phyloP scores from a whole-genome alignment of 2,329 filamentous ascomycete genomes.

The Sordariomycetes sp. region DNA sequence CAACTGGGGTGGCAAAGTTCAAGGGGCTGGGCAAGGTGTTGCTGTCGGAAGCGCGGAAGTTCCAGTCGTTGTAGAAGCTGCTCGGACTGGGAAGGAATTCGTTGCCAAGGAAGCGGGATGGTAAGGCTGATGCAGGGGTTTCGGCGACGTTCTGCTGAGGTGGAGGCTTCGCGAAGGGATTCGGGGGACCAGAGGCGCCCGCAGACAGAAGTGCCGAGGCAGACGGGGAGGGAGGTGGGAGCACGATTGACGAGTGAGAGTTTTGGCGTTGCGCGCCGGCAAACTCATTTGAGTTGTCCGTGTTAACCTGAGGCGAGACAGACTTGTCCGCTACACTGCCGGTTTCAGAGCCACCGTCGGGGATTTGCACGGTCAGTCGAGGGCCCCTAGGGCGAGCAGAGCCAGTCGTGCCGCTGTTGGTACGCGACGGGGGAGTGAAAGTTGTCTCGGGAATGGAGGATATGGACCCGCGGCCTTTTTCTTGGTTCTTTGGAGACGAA shows the following conservation, averaged over 20 bases:
- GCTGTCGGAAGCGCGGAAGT: slow-evolving; percentile 60
- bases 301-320: slow-evolving; percentile 49
- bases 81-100: slow-evolving; percentile 85
- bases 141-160: slow-evolving; percentile 55
- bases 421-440: slow-evolving; percentile 63
- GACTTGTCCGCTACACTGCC: slow-evolving; percentile 68
- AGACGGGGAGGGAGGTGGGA: slow-evolving; percentile 89
- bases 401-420: slow-evolving; percentile 56
- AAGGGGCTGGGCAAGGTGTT: slow-evolving; percentile 89
- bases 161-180: slow-evolving; percentile 84
- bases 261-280: slow-evolving; percentile 41
- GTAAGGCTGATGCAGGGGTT: slow-evolving; percentile 86
- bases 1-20: slow-evolving; percentile 80
- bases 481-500: slow-evolving; percentile 47
- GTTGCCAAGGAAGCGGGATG: slow-evolving; percentile 81
- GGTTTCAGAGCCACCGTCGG: slow-evolving; percentile 75
- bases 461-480: slow-evolving; percentile 40
- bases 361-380: slow-evolving; percentile 87
- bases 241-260: slow-evolving; percentile 61
- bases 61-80: slow-evolving; percentile 89
- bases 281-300: too few relatives aligned
- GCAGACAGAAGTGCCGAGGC: slow-evolving; percentile 79
- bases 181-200: slow-evolving; percentile 84
- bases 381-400: slow-evolving; percentile 68
- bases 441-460: slow-evolving; percentile 56